Evolutionary conservation across 805 yeast species (phyloP).

Genomic region (Zygotorulaspora chibaensis): DNA sequence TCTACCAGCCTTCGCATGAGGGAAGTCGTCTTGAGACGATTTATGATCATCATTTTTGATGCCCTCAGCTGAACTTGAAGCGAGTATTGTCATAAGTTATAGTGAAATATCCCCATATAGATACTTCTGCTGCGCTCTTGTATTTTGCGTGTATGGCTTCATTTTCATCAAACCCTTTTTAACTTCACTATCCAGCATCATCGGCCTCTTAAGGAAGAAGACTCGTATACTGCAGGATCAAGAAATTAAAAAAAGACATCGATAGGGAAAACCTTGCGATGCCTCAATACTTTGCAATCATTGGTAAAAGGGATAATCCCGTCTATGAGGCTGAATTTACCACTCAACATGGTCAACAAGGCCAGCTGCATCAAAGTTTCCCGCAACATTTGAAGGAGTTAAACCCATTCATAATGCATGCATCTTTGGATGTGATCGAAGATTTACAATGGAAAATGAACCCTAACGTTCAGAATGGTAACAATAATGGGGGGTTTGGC

Average conservation of each 20-base stretch:
- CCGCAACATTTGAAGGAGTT: slow-evolving; percentile 69
- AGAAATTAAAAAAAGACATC: not conserved
- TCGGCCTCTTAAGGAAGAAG: too few species aligned
- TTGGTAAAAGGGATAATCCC: slow-evolving; percentile 84
- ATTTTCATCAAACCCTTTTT: not conserved
- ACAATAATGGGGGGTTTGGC: slow-evolving; percentile 10
- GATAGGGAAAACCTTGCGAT: slow-evolving; percentile 31
- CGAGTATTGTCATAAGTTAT: not conserved
- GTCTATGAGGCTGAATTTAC: slow-evolving; percentile 77
- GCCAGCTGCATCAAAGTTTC: slow-evolving; percentile 55
- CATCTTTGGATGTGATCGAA: slow-evolving; percentile 87
- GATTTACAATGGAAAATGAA: slow-evolving; percentile 78
- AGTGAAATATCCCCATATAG: not conserved
- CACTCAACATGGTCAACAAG: slow-evolving; percentile 49
- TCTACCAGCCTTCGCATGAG: slow-evolving; percentile 11
- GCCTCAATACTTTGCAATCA: slow-evolving; percentile 85
- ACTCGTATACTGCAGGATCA: not conserved
- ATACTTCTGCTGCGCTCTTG: not conserved
- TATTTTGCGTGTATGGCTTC: not conserved
- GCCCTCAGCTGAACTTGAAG: not conserved
- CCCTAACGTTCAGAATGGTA: slow-evolving; percentile 25
- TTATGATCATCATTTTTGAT: slow-evolving; percentile 1
- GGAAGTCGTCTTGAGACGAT: not conserved
- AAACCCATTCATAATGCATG: slow-evolving; percentile 82
- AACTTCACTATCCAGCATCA: not conserved